Evolutionary conservation across 2,329 filamentous ascomycete species (phyloP).

Genomic region (Aureobasidium sp.): DNA sequence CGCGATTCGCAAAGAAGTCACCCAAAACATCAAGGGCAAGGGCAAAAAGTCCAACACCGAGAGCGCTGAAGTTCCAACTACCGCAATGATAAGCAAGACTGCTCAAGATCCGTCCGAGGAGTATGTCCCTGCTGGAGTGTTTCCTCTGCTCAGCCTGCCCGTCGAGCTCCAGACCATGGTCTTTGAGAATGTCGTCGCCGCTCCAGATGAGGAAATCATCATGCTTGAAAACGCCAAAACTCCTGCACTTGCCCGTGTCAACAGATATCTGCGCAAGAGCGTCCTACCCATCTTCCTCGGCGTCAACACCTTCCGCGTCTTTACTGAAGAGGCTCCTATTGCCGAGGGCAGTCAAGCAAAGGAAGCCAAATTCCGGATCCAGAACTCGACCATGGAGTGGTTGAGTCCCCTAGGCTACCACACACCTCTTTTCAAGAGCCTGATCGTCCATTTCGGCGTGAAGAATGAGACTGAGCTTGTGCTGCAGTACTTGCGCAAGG

Average conservation of each 20-base stretch:
- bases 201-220: not conserved
- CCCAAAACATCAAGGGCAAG: not conserved
- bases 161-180: conserved; percentile 1
- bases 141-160: not conserved
- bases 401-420: not conserved
- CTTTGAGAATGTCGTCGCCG: not conserved
- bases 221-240: conserved; percentile 1
- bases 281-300: not conserved
- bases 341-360: not conserved
- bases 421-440: conserved; percentile 4
- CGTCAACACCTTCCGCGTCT: conserved; percentile 1
- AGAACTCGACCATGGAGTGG: not conserved
- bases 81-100: not conserved
- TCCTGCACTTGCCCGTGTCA: not conserved
- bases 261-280: not conserved
- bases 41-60: not conserved
- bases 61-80: not conserved
- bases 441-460: not conserved
- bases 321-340: not conserved
- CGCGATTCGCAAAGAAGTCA: not conserved
- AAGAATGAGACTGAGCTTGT: not conserved
- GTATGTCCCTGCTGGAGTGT: not conserved
- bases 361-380: conserved; percentile 4
- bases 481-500: not conserved
- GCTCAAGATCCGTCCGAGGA: not conserved